These are phyloP conservation scores for Yarrowia sp. DNA, from an alignment of 805 yeast genomes.

Conservation along the genomic window DNA sequence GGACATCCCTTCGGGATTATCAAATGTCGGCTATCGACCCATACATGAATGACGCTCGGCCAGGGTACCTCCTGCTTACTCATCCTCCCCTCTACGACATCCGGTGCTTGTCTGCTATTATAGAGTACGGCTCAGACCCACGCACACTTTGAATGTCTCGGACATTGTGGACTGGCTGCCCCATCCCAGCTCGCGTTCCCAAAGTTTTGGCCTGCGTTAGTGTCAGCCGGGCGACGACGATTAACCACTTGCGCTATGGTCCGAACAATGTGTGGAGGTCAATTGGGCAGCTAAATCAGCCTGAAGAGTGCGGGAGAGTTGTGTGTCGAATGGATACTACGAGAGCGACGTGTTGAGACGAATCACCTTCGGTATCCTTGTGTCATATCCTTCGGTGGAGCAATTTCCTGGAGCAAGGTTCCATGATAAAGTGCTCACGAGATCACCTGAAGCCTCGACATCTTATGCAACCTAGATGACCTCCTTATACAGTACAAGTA, in stretches of 20 bases:
- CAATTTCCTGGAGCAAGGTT: conserved; percentile 1
- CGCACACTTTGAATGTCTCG: conserved; percentile 11
- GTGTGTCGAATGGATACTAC: too few species aligned
- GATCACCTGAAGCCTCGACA: background rate
- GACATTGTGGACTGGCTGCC: background rate
- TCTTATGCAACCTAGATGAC: conserved; percentile 5
- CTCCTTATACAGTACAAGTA: background rate
- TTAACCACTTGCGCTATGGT: background rate
- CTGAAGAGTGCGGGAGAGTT: too few species aligned
- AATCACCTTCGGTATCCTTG: too few species aligned
- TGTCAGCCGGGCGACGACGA: conserved; percentile 6
- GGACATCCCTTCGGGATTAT: background rate
- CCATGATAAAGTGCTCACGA: background rate
- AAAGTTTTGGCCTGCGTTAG: background rate
- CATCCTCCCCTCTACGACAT: too few species aligned
- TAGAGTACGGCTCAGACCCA: conserved; percentile 3
- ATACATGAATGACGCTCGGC: background rate
- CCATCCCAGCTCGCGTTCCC: background rate
- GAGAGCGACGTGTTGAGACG: too few species aligned
- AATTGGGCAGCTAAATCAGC: background rate
- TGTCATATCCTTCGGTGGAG: too few species aligned
- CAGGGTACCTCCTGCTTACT: too few species aligned
- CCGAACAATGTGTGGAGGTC: background rate
- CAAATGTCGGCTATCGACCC: background rate
- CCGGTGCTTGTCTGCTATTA: too few species aligned